These are phyloP conservation scores for Gynostemma pentaphyllum DNA, from an alignment of 306 rosid species.

Conservation along the genomic window DNA sequence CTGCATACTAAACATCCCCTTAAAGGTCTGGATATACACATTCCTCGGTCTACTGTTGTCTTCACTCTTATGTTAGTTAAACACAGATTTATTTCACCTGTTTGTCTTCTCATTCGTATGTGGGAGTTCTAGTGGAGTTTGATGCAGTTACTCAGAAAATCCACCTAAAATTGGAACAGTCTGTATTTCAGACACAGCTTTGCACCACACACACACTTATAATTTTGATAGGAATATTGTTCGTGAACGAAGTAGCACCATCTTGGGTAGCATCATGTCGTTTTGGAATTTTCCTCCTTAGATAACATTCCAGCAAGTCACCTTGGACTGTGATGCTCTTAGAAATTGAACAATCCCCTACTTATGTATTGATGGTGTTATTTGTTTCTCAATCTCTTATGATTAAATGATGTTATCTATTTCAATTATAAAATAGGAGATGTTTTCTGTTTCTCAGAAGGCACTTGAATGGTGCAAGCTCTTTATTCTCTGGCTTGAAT, in stretches of 20 bases:
- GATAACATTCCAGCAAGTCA: neutral
- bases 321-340: neutral
- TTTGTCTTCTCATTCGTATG: too few relatives aligned
- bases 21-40: neutral
- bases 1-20: too few relatives aligned
- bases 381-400: too few relatives aligned
- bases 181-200: neutral
- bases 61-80: neutral
- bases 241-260: neutral
- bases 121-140: too few relatives aligned
- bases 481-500: neutral
- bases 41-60: neutral
- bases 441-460: neutral
- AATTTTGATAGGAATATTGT: neutral
- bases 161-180: neutral
- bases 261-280: neutral
- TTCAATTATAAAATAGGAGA: too few relatives aligned
- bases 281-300: neutral
- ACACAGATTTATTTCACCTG: neutral
- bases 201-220: too few relatives aligned
- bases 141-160: too few relatives aligned
- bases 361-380: neutral
- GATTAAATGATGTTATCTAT: too few relatives aligned
- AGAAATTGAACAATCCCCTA: neutral
- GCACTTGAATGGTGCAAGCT: neutral